These are phyloP conservation scores for Meredithiella fracta DNA, from an alignment of 2,329 filamentous ascomycete genomes.

Conservation along the genomic window DNA sequence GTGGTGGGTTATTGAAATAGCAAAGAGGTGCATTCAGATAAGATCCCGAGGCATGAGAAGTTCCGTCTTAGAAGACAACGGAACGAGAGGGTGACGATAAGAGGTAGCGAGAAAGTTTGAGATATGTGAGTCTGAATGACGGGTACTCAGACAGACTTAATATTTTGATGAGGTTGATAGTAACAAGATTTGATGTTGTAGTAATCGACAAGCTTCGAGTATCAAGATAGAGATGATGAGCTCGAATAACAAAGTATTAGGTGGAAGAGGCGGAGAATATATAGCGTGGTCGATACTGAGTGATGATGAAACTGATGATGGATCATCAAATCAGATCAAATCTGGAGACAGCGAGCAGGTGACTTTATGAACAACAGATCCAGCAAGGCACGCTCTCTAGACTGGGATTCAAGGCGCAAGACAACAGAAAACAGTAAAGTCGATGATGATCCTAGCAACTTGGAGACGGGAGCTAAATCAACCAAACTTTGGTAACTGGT, in stretches of 20 bases:
- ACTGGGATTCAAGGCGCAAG: background rate
- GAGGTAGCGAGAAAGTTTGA: background rate
- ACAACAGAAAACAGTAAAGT: background rate
- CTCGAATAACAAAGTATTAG: no score
- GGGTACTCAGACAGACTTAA: background rate
- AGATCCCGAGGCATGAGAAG: conserved; percentile 12
- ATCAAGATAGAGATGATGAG: no score
- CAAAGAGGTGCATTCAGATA: conserved; percentile 6
- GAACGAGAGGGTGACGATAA: background rate
- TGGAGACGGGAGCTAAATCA: background rate
- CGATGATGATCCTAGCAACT: background rate
- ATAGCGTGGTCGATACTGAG: background rate
- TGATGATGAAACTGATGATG: background rate
- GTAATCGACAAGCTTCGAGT: background rate
- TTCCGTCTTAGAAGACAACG: conserved; percentile 5
- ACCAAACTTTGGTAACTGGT: background rate
- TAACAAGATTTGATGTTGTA: background rate
- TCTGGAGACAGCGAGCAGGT: background rate
- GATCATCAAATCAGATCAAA: background rate
- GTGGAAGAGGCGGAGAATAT: no score
- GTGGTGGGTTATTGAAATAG: conserved; percentile 13
- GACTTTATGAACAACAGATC: background rate
- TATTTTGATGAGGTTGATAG: background rate
- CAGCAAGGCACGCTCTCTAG: background rate
- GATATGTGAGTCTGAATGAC: background rate